Evolutionary conservation across 371 early-diverging fungal genomes (phyloP).

Genomic region (Mucor lusitanicus): DNA sequence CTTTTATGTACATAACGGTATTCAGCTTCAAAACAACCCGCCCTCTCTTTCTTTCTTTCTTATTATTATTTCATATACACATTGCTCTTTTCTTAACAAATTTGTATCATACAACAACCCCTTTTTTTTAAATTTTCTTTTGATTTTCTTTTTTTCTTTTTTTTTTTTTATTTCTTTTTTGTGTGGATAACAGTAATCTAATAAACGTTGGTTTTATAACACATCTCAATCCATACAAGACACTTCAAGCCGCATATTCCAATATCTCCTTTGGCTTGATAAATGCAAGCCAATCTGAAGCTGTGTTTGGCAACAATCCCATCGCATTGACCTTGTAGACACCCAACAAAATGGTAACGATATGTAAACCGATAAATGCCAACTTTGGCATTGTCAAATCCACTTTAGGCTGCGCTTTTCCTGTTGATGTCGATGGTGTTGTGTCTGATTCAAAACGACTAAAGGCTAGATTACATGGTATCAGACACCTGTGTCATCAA

Average conservation of each 20-base stretch:
- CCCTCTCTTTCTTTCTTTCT: neutral
- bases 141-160: conserved; percentile 2
- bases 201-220: neutral
- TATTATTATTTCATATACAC: neutral
- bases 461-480: conserved; percentile 49
- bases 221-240: too few species aligned
- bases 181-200: neutral
- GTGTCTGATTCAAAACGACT: conserved; percentile 57
- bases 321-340: conserved; percentile 90
- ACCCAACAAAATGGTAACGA: conserved; percentile 81
- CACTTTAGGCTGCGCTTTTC: conserved; percentile 42
- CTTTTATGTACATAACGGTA: conserved; percentile 6
- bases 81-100: neutral
- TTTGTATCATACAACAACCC: conserved; percentile 1
- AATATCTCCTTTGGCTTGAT: conserved; percentile 69
- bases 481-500: neutral
- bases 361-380: conserved; percentile 77
- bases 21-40: neutral
- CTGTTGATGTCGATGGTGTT: conserved; percentile 33
- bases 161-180: conserved; percentile 1
- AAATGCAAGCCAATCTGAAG: conserved; percentile 96
- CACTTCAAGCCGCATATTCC: conserved; percentile 29
- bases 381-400: conserved; percentile 77
- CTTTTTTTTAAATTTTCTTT: neutral
- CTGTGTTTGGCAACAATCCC: conserved; percentile 94